phyloP scores from a whole-genome alignment of 2,329 filamentous ascomycete species.

The Ceratocystiopsis brevicomis region DNA sequence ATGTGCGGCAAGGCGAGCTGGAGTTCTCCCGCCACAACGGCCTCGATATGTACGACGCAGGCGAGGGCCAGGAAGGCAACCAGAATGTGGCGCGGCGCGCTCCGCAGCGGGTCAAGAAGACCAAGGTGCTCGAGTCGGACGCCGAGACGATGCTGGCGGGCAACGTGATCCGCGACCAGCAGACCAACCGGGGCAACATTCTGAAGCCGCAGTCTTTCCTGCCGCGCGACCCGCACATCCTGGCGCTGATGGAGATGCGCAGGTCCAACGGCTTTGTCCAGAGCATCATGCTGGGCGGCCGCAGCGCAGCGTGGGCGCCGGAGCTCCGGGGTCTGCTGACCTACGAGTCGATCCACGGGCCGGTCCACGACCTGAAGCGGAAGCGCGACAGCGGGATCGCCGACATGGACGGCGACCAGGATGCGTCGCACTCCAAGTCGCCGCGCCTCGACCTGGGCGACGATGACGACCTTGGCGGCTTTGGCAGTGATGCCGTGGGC shows the following conservation, averaged over 20 bases:
- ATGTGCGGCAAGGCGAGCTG: conserved; percentile 38
- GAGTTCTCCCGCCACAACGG: conserved; percentile 33
- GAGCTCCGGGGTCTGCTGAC: conserved; percentile 88
- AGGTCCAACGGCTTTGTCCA: conserved; percentile 79
- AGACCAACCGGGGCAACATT: conserved; percentile 71
- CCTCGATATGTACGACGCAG: conserved; percentile 42
- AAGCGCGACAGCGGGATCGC: conserved; percentile 82
- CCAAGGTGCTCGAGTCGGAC: conserved; percentile 70
- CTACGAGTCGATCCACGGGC: conserved; percentile 52
- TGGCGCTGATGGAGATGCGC: conserved; percentile 82
- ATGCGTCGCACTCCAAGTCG: conserved; percentile 43
- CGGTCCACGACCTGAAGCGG: conserved; percentile 63
- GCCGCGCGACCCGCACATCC: conserved; percentile 67
- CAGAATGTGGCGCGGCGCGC: conserved; percentile 42
- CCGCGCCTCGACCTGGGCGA: conserved; percentile 51
- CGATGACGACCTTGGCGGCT: conserved; percentile 26
- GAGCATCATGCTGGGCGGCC: conserved; percentile 65
- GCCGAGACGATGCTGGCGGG: conserved; percentile 58
- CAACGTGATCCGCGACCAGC: conserved; percentile 66
- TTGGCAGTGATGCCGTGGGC: conserved; percentile 29
- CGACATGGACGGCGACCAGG: conserved; percentile 52
- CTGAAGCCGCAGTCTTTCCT: conserved; percentile 67
- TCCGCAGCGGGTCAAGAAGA: conserved; percentile 53
- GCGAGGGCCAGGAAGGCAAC: conserved; percentile 31
- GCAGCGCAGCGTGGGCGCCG: conserved; percentile 67